A percentile compares a stretch with the other conserved stretches of the same genome.
Evolutionary conservation across 208 protist species (phyloP).

Genomic region (Wallacemonas sp.): DNA sequence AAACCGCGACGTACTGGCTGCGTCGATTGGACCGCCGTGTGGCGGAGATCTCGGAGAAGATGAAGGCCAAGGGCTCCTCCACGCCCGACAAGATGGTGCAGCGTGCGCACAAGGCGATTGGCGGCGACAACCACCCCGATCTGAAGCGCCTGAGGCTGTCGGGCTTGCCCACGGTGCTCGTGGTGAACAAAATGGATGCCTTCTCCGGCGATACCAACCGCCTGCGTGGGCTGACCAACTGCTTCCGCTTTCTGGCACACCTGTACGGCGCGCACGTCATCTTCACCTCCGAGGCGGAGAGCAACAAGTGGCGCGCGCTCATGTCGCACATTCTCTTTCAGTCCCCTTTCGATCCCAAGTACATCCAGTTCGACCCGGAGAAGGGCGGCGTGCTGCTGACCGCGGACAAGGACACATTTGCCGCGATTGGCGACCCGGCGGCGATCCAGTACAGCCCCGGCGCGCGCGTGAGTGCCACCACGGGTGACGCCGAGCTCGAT

Average conservation of each 20-base stretch:
- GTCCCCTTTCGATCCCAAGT: constrained; percentile 64
- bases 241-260: constrained; percentile 83
- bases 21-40: constrained; percentile 71
- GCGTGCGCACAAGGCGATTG: constrained; percentile 61
- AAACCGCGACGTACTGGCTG: constrained; percentile 75
- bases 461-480: constrained; percentile 31
- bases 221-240: constrained; percentile 63
- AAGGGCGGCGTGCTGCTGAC: constrained; percentile 66
- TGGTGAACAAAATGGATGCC: constrained; percentile 85
- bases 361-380: constrained; percentile 76
- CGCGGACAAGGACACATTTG: constrained; percentile 80
- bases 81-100: constrained; percentile 80
- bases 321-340: constrained; percentile 84
- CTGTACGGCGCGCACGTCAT: constrained; percentile 79
- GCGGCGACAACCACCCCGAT: constrained; percentile 77
- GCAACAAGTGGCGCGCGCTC: constrained; percentile 57
- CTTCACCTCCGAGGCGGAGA: constrained; percentile 67
- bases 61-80: constrained; percentile 73
- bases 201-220: constrained; percentile 53
- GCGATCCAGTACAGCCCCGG: constrained; percentile 26
- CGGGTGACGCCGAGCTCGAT: constrained; percentile 80
- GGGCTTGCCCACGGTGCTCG: constrained; percentile 83
- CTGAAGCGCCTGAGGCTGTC: constrained; percentile 71
- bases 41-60: constrained; percentile 66
- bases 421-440: constrained; percentile 75